Base-by-base conservation (phyloP, 495 filamentous ascomycete genomes). In the Daldinia concentrica region DNA sequence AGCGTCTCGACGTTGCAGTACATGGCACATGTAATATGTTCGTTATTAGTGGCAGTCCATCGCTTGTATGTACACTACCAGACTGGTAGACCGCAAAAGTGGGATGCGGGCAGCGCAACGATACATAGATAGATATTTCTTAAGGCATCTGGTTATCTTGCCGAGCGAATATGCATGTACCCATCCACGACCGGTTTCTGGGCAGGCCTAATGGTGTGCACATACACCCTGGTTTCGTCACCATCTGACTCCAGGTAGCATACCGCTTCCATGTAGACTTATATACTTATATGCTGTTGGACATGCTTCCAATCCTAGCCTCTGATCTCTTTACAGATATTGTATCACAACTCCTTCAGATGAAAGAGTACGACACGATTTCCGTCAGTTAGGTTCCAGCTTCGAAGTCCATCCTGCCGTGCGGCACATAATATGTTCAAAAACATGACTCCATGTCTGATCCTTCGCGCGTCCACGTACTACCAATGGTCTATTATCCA, bases 121-220 rank as follows among this genome's bases (percentile, higher is more conserved):
- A 60, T 12, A 12, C 34, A 14, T 36, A 56, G 30, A 66, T 65
- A 64, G 60, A 50, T 60, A 22, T 54, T 30, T 58, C 36, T 66
- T 30, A 52, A 36, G 56, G 56, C 65, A 73, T 73, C 70, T 73
- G 65, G 65, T 73, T 69, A 69, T 73, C 70, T 73, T 73, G 70
- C 70, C 70, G 70, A 69, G 62, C 36, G 29, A 30, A 57, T 32
- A 73, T 73, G 65, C 70, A 73, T 68, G 54, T 60, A 65, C 32
- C 61, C 56, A 70, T 27, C 62, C 61, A 73, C 26, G 36, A 51
- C 65, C 50, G 65, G 62, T n/a, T 64, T 62, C 65, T 69, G 12
- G 66, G 52, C 58, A 41, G 6, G 43, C 45, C 52, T 68, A 52
- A 66, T 73, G 70, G 70, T 73, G 70, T 68, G 65, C 43, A 65